Conservation (phyloP, 176 grass and related monocot species). For the Oryza nivara region DNA sequence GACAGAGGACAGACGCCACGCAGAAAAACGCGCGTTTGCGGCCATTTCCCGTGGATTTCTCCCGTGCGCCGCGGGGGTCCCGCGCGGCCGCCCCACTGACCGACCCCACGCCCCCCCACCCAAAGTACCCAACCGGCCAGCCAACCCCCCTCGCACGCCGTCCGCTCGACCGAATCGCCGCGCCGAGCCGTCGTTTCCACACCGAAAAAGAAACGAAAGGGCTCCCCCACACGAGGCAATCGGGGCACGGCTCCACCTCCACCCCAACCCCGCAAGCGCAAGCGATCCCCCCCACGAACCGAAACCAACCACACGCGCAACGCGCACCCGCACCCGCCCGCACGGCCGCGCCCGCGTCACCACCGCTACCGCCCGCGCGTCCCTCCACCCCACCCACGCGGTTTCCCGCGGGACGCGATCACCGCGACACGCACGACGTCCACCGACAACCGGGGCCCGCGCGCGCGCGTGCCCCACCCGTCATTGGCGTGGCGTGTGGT, state of each 20-base stretch:
- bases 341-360: neutral
- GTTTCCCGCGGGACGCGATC: neutral
- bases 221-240: no score
- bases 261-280: neutral
- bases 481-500: conserved; percentile 2
- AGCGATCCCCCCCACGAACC: neutral
- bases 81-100: neutral
- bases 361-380: neutral
- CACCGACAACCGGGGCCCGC: neutral
- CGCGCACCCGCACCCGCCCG: neutral
- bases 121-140: no score
- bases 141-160: no score
- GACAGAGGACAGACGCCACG: neutral
- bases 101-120: no score
- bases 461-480: conserved; percentile 19
- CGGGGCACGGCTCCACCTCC: no score
- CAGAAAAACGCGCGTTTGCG: neutral
- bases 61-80: neutral
- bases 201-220: neutral
- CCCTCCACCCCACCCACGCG: conserved; percentile 5
- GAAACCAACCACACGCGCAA: neutral
- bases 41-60: neutral
- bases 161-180: neutral
- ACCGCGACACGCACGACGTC: neutral
- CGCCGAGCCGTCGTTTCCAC: neutral